These are phyloP conservation scores for Mycena haematopus DNA, from an alignment of 768 basidiomycete species.

Conservation along the genomic window DNA sequence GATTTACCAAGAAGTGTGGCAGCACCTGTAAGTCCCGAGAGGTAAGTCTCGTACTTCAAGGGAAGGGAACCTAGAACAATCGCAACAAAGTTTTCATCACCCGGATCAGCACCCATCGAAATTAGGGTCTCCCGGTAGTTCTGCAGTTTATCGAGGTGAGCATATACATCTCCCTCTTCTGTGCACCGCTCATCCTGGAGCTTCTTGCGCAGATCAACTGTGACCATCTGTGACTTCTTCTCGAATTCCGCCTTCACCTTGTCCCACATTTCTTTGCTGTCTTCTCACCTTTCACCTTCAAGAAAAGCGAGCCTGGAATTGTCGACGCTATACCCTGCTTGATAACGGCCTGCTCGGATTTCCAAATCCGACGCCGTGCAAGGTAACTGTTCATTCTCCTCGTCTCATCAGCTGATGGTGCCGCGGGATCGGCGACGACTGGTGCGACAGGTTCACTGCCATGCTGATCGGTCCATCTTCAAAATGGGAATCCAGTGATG, in stretches of 20 bases:
- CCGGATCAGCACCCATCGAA: not conserved
- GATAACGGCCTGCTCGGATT: not conserved
- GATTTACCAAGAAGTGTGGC: not conserved
- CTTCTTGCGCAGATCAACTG: constrained; percentile 37
- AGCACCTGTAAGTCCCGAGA: not conserved
- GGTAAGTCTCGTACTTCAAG: not conserved
- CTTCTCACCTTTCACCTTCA: constrained; percentile 33
- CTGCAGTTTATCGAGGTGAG: constrained; percentile 12
- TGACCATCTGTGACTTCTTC: constrained; percentile 7
- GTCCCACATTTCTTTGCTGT: constrained; percentile 37
- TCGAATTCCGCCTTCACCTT: constrained; percentile 35
- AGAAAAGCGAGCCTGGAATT: constrained; percentile 42
- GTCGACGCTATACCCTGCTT: constrained; percentile 9
- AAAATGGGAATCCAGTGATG: too few species aligned
- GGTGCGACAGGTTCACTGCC: not conserved
- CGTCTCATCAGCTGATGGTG: not conserved
- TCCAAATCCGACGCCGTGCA: not conserved
- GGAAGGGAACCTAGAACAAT: not conserved
- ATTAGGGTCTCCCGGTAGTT: constrained; percentile 26
- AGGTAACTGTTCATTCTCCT: not conserved
- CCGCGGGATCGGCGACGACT: not conserved
- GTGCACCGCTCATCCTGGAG: constrained; percentile 27
- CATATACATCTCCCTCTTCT: not conserved
- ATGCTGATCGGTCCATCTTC: too few species aligned
- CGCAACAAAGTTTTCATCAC: not conserved